A percentile compares a stretch with the other conserved stretches of the same genome.
Evolutionary conservation across 176 grass and related monocot species (phyloP).

Genomic region (Oryza punctata): DNA sequence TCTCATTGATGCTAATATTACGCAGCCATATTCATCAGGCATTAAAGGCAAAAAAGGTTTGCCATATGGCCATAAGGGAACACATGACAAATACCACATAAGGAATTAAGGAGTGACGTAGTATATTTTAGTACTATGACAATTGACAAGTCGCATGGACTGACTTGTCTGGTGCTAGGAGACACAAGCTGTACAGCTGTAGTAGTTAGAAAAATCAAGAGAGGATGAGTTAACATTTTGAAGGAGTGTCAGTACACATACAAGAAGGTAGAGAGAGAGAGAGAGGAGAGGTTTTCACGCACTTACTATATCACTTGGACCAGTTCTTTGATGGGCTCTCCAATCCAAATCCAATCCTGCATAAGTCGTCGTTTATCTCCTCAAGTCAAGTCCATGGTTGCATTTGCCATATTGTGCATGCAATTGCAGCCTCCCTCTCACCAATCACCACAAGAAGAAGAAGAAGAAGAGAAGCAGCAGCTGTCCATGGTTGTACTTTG

Average conservation of each 20-base stretch:
- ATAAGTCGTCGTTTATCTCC: neutral
- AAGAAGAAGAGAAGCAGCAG: neutral
- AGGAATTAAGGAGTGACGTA: neutral
- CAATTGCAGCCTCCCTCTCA: conserved; percentile 32
- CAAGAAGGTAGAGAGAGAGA: neutral
- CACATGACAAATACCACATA: neutral
- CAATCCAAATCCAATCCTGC: neutral
- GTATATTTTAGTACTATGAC: neutral
- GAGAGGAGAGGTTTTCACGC: neutral
- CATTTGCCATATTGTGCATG: neutral
- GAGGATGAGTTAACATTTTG: neutral
- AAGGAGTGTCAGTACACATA: neutral
- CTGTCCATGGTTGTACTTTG: conserved; percentile 24
- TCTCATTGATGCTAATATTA: neutral
- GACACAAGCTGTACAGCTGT: neutral
- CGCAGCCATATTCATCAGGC: neutral
- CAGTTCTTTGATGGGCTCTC: conserved; percentile 20
- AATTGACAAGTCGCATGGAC: conserved; percentile 15
- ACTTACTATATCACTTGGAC: conserved; percentile 32
- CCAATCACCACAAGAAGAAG: conserved; percentile 17
- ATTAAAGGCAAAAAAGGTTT: neutral
- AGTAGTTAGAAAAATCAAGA: conserved; percentile 37
- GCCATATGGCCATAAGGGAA: neutral
- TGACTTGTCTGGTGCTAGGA: conserved; percentile 42
- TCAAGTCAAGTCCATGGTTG: conserved; percentile 47